phyloP scores from a whole-genome alignment of 768 basidiomycete species.

The Russula olivacea region DNA sequence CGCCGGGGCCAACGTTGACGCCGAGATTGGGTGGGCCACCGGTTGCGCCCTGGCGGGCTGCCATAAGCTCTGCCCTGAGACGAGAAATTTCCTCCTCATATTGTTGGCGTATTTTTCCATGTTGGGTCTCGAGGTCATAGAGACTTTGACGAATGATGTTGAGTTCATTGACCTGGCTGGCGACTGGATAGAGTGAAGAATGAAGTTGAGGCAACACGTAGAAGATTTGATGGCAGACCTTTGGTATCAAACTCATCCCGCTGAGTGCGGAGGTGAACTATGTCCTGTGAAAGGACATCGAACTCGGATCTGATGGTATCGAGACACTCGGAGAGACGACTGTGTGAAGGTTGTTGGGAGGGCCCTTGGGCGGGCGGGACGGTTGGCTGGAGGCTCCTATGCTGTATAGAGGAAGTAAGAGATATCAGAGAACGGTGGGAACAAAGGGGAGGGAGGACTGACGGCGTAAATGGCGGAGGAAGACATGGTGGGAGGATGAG shows the following conservation, averaged over 20 bases:
- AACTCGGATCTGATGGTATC: constrained; percentile 82
- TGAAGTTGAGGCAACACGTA: constrained; percentile 5
- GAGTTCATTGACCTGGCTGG: constrained; percentile 81
- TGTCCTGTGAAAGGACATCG: constrained; percentile 64
- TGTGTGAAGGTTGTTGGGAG: constrained; percentile 29
- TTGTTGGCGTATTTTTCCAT: constrained; percentile 76
- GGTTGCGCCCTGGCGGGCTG: constrained; percentile 38
- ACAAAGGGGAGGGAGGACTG: constrained; percentile 13
- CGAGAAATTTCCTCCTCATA: constrained; percentile 81
- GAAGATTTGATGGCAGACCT: constrained; percentile 46
- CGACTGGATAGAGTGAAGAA: constrained; percentile 41
- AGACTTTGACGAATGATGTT: constrained; percentile 84
- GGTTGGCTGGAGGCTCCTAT: constrained; percentile 39
- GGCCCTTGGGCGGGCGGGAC: constrained; percentile 35
- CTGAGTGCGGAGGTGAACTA: constrained; percentile 62
- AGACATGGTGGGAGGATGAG: constrained; percentile 25
- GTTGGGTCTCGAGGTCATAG: constrained; percentile 87
- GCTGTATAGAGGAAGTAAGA: constrained; percentile 28
- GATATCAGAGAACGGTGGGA: background rate
- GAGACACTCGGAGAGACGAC: constrained; percentile 67
- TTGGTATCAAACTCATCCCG: constrained; percentile 88
- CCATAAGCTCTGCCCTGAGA: constrained; percentile 62
- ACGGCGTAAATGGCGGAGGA: constrained; percentile 31
- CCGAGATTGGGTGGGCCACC: constrained; percentile 28
- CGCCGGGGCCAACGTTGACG: constrained; percentile 23